Evolutionary conservation across 139 green algal species (phyloP).

Genomic region (Zygnema cylindricum): DNA sequence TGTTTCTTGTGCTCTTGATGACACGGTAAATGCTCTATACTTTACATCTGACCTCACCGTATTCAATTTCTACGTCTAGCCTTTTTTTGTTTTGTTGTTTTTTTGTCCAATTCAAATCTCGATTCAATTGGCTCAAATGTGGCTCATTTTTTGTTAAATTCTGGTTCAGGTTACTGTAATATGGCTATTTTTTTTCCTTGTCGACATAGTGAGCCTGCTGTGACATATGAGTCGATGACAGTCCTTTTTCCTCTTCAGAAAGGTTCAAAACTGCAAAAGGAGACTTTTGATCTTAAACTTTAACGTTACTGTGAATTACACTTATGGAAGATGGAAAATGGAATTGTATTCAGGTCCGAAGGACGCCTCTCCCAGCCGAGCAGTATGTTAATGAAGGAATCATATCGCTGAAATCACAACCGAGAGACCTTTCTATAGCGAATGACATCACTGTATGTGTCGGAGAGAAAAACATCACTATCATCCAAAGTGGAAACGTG

Average conservation of each 20-base stretch:
- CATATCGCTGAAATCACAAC: conserved; percentile 8
- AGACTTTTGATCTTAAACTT: too few relatives aligned
- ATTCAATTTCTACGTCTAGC: neutral
- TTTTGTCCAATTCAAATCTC: neutral
- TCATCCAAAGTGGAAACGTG: conserved; percentile 8
- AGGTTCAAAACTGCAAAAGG: too few relatives aligned
- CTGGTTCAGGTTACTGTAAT: too few relatives aligned
- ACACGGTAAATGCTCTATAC: conserved; percentile 37
- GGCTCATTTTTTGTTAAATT: neutral
- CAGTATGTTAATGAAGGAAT: conserved; percentile 33
- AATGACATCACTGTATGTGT: conserved; percentile 21
- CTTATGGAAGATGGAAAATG: too few relatives aligned
- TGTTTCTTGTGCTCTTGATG: conserved; percentile 23
- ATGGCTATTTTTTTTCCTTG: too few relatives aligned
- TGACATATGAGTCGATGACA: too few relatives aligned
- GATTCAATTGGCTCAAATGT: too few relatives aligned
- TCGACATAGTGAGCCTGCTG: too few relatives aligned
- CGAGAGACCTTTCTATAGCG: conserved; percentile 38
- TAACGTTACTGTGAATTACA: too few relatives aligned
- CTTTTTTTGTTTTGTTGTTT: neutral
- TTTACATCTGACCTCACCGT: neutral
- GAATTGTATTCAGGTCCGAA: conserved; percentile 20
- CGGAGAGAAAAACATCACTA: conserved; percentile 23
- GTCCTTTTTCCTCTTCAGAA: too few relatives aligned
- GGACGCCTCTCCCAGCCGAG: conserved; percentile 43